Evolutionary conservation across 148 eudicot species (phyloP).

Genomic region (Chenopodium suecicum): DNA sequence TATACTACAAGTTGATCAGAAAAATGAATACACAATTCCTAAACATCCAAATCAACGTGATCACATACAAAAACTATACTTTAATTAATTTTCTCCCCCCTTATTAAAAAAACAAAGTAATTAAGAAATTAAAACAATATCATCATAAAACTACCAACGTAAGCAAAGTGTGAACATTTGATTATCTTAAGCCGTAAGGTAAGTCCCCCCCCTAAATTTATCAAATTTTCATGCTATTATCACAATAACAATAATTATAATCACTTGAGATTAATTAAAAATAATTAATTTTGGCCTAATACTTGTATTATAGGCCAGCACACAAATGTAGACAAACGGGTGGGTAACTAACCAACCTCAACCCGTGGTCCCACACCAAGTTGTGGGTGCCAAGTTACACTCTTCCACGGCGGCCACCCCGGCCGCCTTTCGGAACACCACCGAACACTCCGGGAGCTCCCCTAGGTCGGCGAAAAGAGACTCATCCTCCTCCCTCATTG

Average conservation of each 20-base stretch:
- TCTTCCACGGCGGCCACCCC: slow-evolving; percentile 26
- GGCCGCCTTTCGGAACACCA: slow-evolving; percentile 51
- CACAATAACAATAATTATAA: slow-evolving; percentile 5
- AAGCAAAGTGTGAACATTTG: slow-evolving; percentile 33
- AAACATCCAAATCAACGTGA: background rate
- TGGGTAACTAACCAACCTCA: slow-evolving; percentile 28
- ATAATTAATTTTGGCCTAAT: slow-evolving; percentile 1
- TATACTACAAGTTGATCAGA: background rate
- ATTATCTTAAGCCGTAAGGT: slow-evolving; percentile 55
- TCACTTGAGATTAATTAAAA: background rate
- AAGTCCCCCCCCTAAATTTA: slow-evolving; percentile 25
- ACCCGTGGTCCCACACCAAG: slow-evolving; percentile 56
- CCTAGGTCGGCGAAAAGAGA: slow-evolving; percentile 80
- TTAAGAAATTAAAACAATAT: background rate
- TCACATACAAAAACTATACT: background rate
- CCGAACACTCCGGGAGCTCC: slow-evolving; percentile 84
- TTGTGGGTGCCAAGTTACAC: slow-evolving; percentile 30
- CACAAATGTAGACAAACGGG: slow-evolving; percentile 23
- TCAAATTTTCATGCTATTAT: slow-evolving; percentile 5
- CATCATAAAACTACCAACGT: slow-evolving; percentile 9
- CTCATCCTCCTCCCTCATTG: slow-evolving; percentile 74
- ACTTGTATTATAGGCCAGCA: background rate
- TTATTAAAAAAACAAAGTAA: slow-evolving; percentile 9
- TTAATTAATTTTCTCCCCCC: background rate
- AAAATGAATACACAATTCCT: slow-evolving; percentile 7